phyloP scores from a whole-genome alignment of 345 rosid genomes.

The Acer yangbiense region DNA sequence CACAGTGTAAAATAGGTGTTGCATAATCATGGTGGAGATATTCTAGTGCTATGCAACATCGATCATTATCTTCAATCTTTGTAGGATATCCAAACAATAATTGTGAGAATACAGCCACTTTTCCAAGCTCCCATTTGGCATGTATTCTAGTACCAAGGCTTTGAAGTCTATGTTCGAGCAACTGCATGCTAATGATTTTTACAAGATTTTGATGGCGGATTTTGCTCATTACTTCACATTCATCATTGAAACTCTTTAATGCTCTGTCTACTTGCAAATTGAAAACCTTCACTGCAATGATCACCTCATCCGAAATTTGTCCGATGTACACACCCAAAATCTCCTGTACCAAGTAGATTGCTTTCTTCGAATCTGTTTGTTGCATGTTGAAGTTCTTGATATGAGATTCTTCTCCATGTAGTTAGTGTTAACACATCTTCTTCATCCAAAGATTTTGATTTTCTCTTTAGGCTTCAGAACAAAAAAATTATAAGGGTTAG shows the following conservation, averaged over 20 bases:
- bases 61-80: no score
- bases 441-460: no score
- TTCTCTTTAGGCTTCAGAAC: no score
- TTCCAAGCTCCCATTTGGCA: no score
- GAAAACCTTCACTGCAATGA: no score
- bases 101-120: not conserved
- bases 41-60: no score
- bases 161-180: conserved; percentile 1
- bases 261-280: not conserved
- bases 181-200: not conserved
- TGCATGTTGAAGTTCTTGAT: not conserved
- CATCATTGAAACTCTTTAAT: not conserved
- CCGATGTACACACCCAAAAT: not conserved
- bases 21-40: no score
- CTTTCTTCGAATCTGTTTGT: not conserved
- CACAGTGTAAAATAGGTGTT: no score
- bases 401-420: not conserved
- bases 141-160: not conserved
- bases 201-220: conserved; percentile 9
- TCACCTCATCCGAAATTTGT: not conserved
- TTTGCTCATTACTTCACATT: conserved; percentile 10
- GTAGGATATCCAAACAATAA: no score
- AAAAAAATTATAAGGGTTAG: no score
- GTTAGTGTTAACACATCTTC: no score
- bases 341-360: not conserved